Base-by-base conservation (phyloP, 768 basidiomycete genomes). In the Hygrocybe coccinea region DNA sequence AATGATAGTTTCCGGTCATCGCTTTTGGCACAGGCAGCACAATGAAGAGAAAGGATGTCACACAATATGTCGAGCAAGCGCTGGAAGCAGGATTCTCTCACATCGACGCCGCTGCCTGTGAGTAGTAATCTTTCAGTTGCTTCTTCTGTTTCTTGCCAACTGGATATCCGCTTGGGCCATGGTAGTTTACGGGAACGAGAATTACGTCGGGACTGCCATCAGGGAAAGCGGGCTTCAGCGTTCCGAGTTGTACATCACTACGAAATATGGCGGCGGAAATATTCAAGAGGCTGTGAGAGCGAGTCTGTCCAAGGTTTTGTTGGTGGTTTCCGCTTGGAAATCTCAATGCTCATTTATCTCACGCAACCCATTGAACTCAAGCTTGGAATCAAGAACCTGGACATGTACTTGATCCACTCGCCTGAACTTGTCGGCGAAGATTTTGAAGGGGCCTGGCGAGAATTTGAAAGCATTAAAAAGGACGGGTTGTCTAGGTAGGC, bases 371-470 rank as follows among this genome's bases (percentile, higher is more conserved):
- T 29, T 3, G 8, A 4, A 29, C 8, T 29, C 29, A n/a, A n/a
- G 86, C 78, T 90, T 9, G 81, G 79, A 0, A 59, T 88, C 11
- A 70, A 77, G 50, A 76, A 81, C 35, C 71, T 90, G 4, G 86
- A 90, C 63, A 67, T 90, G 10, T 90, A 89, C 68, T 79, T 90
- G 43, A 80, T 89, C 36, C 87, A 90, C 60, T 41, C 38, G 3
- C 84, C 86, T 17, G 19, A 34, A 8, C 12, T 33, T 15, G 36
- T 51, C 11, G 50, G 35, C 17, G 29, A 51, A 5, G 51, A 57
- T 39, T 59, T 71, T 56, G 56, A 69, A 47, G 52, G 58, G 5
- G 57, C 56, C 11, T 83, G 81, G 81, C 60, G 61, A 41, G 69
- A 54, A 41, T 54, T 58, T 17, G 57, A 58, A 37, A 58, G 49